Base-by-base conservation (phyloP, 2,329 filamentous ascomycete species). In the Aspergillus transmontanensis region DNA sequence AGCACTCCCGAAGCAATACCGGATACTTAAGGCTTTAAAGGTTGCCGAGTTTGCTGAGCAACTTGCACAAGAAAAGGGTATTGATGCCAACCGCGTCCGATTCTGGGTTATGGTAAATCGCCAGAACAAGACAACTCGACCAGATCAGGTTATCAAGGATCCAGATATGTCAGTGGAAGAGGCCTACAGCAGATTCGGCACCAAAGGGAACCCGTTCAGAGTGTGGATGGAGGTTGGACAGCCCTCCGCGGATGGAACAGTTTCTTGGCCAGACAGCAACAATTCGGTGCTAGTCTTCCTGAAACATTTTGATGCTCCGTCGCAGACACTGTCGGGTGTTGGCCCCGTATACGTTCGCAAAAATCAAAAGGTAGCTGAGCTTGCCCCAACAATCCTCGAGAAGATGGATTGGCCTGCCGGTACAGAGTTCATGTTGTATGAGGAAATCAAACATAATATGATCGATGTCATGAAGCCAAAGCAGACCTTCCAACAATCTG, bases 381-480 rank as follows among this genome's bases (percentile, higher is more conserved):
- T 98, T 32, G 87, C 90, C 5, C 88, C 91, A 1, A 80, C 87
- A 34, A 97, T 99, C 64, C 80, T 90, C 62, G 88, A 90, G 71
- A 87, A 90, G 74, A 95, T 98, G 92, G 86, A 87, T 14, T 98
- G 95, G 94, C 86, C 90, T 28, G 86, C 90, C 1, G 93, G 90
- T 66, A 86, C 90, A 4, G 83, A 87, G 3, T 86, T 91, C 64
- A 85, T 86, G 70, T 85, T 99, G 26, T 98, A 89, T 81, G 95
- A 99, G 85, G 95, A 99, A 82, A 98, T 99, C 80, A 99, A 98
- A 80, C 93, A 94, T 58, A 92, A 89, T 64, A 98, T 98, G 94
- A 97, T 99, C 69, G 96, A 99, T 75, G 85, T 87, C 7, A 90
- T 99, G 83, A 98, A 97, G 79, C 86, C 90, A 0, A 98, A 97